Evolutionary conservation across 163 green algal species (phyloP), one percentile per base, ranked within the genome.

Genomic region (Trebouxiophyceae sp.): DNA sequence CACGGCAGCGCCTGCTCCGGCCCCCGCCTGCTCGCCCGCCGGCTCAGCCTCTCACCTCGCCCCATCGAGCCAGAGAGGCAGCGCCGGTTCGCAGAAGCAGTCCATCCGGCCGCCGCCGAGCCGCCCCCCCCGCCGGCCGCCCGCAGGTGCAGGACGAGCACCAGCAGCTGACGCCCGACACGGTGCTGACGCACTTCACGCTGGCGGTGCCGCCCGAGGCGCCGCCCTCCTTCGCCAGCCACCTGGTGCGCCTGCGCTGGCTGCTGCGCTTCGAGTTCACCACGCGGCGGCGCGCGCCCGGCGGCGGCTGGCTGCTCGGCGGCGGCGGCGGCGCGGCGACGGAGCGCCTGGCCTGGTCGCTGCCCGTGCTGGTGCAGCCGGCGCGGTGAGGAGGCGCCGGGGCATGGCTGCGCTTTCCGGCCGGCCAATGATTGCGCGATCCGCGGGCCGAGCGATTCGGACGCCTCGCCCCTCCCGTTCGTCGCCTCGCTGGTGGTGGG

Each of bases 261-360:
- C 50, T 84, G 28, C 74, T 93, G 72, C 73, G 82, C 19, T 93
- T 93, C 72, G 73, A 85, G 57, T 85, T 93, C 55, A 80, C 67
- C 0, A 75, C 79, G 2, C 67, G 27, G 12, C 59, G 57, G 7
- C 34, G 39, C 31, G 26, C 44, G 19, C n/a, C n/a, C 16, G 32
- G 1, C 1, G 54, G 47, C 16, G 24, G 57, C 27, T 62, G 57
- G 63, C 24, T 55, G 26, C 12, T 12, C 39, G 39, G 39, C 39
- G 39, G 57, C n/a, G 4, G 27, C 62, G 39, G 57, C n/a, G 4
- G 27, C 62, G 62, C 45, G 19, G 50, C 54, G n/a, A 65, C 73
- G 22, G 78, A 90, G 69, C 68, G 78, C 46, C 71, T 90, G 32
- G 64, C 71, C 5, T 90, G 84, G 84, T 45, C 66, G 26, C 66